phyloP scores from a whole-genome alignment of 164 flowering plant genomes.

The Saururus chinensis region DNA sequence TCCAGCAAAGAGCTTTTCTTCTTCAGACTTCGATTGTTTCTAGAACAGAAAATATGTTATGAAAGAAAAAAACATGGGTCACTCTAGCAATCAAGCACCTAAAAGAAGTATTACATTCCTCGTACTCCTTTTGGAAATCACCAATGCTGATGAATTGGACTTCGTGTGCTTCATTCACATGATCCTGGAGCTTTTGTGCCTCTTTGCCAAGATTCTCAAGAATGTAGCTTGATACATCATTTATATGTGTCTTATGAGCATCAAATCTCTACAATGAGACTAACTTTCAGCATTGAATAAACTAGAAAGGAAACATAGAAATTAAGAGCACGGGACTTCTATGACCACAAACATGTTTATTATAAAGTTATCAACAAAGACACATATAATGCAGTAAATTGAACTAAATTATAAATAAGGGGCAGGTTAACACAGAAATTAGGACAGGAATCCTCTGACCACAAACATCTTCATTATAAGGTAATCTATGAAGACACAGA shows the following conservation, averaged over 20 bases:
- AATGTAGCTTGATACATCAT: conserved; percentile 41
- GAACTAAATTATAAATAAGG: too few species aligned
- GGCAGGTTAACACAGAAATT: too few species aligned
- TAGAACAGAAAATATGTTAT: conserved; percentile 10
- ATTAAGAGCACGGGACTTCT: too few species aligned
- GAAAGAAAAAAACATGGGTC: background rate
- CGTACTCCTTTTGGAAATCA: conserved; percentile 69
- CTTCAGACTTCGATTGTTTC: conserved; percentile 74
- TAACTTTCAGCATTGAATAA: background rate
- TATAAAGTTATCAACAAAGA: too few species aligned
- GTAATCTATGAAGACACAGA: too few species aligned
- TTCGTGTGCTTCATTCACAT: conserved; percentile 36
- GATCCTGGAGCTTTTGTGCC: conserved; percentile 35
- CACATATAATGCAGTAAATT: too few species aligned
- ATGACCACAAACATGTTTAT: too few species aligned
- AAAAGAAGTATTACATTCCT: conserved; percentile 6
- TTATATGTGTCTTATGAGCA: conserved; percentile 35
- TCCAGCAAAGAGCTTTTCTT: conserved; percentile 78
- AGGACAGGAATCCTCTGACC: too few species aligned
- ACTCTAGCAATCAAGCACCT: background rate
- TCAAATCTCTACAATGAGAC: conserved; percentile 44
- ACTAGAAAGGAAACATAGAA: background rate
- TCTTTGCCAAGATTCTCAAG: conserved; percentile 50
- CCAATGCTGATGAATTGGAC: conserved; percentile 43
- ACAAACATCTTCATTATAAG: too few species aligned